Percentiles rank a stretch among this genome's conserved stretches.
Conservation (phyloP, 2,329 filamentous ascomycete genomes). For the Cladosporium sp. region DNA sequence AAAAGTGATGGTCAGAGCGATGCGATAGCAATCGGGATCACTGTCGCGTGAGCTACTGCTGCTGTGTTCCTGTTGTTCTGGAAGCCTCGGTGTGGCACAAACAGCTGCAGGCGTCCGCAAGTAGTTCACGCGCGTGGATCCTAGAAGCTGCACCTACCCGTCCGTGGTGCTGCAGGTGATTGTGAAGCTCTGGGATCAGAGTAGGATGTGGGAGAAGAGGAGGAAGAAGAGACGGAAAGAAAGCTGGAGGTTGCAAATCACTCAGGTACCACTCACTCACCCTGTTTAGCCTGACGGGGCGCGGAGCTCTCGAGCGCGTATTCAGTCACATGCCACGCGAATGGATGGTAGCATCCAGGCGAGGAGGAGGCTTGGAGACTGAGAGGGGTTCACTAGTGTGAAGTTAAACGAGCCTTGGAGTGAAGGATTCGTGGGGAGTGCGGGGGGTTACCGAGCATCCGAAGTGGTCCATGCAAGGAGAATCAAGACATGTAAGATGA, state of each 20-base stretch:
- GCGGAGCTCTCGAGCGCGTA: slow-evolving; percentile 3
- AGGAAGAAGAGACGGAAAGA: background rate
- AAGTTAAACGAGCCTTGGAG: background rate
- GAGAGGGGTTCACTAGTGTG: background rate
- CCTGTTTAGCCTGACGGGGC: slow-evolving; percentile 17
- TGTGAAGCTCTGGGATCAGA: background rate
- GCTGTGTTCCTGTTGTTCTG: background rate
- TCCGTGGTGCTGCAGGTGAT: background rate
- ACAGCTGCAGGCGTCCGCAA: slow-evolving; percentile 10
- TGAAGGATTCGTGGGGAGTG: background rate
- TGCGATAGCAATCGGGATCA: background rate
- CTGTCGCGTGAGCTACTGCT: slow-evolving; percentile 4
- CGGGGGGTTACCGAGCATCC: background rate
- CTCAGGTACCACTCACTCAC: slow-evolving; percentile 12
- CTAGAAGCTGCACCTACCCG: slow-evolving; percentile 2
- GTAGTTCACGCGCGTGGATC: background rate
- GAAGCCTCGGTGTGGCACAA: background rate
- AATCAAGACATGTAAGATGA: background rate
- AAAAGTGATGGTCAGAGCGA: background rate
- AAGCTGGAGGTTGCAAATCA: background rate
- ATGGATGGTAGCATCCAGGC: background rate
- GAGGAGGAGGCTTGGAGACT: background rate
- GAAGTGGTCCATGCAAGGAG: background rate
- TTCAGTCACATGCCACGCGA: slow-evolving; percentile 12
- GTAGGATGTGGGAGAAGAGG: background rate